Evolutionary conservation across 1,139 yeast genomes (phyloP).

Genomic region (Geotrichum restrictum): DNA sequence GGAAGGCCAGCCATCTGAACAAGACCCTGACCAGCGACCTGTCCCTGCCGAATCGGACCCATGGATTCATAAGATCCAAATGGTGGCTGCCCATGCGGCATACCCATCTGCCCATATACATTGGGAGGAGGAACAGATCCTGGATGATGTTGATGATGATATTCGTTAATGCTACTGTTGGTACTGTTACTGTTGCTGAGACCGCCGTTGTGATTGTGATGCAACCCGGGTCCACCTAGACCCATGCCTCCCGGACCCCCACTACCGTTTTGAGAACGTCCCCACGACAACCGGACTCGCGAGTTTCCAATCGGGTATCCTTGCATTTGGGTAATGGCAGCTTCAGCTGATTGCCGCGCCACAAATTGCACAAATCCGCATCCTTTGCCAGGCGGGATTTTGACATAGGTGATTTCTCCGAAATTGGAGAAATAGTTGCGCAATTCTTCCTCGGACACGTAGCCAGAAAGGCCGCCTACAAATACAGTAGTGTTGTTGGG

Average conservation of each 20-base stretch:
- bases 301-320: constrained; percentile 86
- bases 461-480: constrained; percentile 79
- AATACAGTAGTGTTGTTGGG: constrained; percentile 90
- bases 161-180: not conserved
- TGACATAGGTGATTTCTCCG: constrained; percentile 78
- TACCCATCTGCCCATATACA: constrained; percentile 1
- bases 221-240: not conserved
- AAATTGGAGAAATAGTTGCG: constrained; percentile 73
- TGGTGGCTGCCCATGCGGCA: not conserved
- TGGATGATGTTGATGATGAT: not conserved
- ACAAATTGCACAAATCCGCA: constrained; percentile 89
- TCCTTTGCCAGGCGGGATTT: constrained; percentile 90
- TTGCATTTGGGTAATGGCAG: constrained; percentile 86
- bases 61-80: not conserved
- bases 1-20: not conserved
- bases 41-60: not conserved
- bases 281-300: constrained; percentile 86
- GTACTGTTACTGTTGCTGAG: not conserved
- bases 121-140: not conserved
- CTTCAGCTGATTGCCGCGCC: constrained; percentile 77
- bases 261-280: constrained; percentile 48
- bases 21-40: not conserved
- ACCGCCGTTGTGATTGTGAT: not conserved
- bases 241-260: constrained; percentile 2
- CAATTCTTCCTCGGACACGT: constrained; percentile 73